Evolutionary conservation across 805 yeast genomes (phyloP).

Genomic region (Debaryomyces maramus): DNA sequence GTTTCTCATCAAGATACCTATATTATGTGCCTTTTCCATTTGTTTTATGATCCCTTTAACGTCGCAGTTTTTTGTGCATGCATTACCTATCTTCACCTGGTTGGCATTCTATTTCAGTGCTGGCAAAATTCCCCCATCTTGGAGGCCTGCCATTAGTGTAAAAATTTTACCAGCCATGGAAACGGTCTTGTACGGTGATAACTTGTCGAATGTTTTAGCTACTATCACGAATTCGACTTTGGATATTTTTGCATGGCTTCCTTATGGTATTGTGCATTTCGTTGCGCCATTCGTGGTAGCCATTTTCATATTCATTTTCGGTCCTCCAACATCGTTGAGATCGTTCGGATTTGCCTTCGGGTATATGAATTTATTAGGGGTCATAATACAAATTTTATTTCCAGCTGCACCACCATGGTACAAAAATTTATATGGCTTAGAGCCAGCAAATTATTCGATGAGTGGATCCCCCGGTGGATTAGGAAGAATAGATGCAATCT

Average conservation of each 20-base stretch:
- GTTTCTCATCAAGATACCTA: conserved; percentile 42
- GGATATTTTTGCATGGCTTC: conserved; percentile 92
- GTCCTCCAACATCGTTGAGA: conserved; percentile 84
- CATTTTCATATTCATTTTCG: conserved; percentile 73
- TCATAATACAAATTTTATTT: conserved; percentile 73
- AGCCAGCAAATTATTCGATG: conserved; percentile 90
- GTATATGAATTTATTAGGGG: conserved; percentile 87
- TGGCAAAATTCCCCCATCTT: conserved; percentile 65
- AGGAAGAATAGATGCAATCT: conserved; percentile 75
- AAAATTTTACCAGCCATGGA: conserved; percentile 89
- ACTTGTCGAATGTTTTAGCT: conserved; percentile 80
- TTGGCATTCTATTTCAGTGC: conserved; percentile 77
- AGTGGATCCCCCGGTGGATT: conserved; percentile 95
- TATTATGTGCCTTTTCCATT: conserved; percentile 40
- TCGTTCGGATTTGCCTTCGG: conserved; percentile 93
- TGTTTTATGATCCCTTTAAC: conserved; percentile 70
- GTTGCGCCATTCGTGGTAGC: conserved; percentile 90
- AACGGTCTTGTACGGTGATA: conserved; percentile 88
- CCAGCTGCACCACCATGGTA: conserved; percentile 99
- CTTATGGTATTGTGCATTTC: conserved; percentile 89
- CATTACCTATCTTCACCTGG: conserved; percentile 85
- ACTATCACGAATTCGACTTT: conserved; percentile 61
- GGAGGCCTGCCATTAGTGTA: conserved; percentile 88
- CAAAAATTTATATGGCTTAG: conserved; percentile 76
- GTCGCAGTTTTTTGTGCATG: conserved; percentile 80